Evolutionary conservation across 202 grass and related monocot genomes (phyloP), one percentile per base, ranked within the genome.

Genomic region (Schoenoplectus tabernaemontani): DNA sequence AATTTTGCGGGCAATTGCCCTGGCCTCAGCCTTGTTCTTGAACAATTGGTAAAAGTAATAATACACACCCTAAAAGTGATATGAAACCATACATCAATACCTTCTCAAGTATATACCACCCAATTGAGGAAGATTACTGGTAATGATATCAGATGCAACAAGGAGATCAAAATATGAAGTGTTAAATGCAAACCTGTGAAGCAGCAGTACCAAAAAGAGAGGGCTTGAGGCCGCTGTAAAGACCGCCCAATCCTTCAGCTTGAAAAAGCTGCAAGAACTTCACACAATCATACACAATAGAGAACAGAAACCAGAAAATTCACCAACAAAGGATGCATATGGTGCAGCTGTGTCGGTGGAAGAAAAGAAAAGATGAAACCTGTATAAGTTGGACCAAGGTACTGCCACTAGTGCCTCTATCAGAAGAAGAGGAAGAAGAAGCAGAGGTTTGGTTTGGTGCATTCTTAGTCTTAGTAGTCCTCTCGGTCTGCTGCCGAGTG

Each of bases 21-120:
- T 42, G 65, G 86, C 77, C 84, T 99, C 96, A 32, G 86, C 88
- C 76, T 89, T 92, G 81, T 99, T 99, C 87, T 99, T 99, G 47
- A 99, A 78, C 59, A 95, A 70, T 81, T 99, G 96, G 76, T 99
- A 99, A 87, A 95, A 92, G 59, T 99, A 99, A 86, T 99, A 99
- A 87, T 99, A 99, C 68, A 99, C 92, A 65, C 96, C 92, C 96
- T 99, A 82, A 66, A 82, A 19, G 38, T 80, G 50, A 46, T 36
- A 83, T 39, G 28, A 47, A 32, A 7, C 42, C 50, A 87, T 16
- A 62, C 48, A 51, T 51, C 15, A 28, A 62, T 59, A 80, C 13
- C 34, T 68, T 33, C 28, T 64, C 11, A 51, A 71, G 17, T n/a
- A n/a, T 59, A 59, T 71, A 28, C 42, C 30, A 22, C 41, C 17